Evolutionary conservation across 345 rosid species (phyloP), one percentile per base, ranked within the genome.

Genomic region (Gossypium bickii): DNA sequence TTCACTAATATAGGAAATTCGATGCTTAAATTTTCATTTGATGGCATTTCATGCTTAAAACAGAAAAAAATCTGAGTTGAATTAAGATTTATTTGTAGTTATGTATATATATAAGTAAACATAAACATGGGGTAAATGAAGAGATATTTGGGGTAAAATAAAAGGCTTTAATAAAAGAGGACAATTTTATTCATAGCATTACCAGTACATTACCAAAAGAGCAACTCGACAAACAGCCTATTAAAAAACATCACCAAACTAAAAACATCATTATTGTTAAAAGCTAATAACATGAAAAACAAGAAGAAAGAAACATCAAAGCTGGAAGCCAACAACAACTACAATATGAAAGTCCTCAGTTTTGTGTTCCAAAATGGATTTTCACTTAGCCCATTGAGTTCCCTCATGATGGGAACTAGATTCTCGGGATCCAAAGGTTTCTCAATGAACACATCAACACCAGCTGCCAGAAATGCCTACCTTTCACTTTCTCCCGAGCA

Each of bases 381-480:
- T 38, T 74, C 2, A 3, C 8, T 12, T 16, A 38, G 67, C 16
- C 58, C 71, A 47, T 79, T 67, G 1, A 75, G 51, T 25, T 74
- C 77, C 74, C 51, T 67, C 55, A 78, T 58, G 41, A 60, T 68
- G 9, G 57, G 49, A 24, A 61, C 24, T 67, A 79, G 47, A 2
- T 3, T 48, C 20, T 22, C 73, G 0, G 44, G 67, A 2, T 3
- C 12, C 13, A 70, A 29, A 4, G 78, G 82, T 65, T 79, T 79
- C 24, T 69, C 67, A 9, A 47, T 29, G 58, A 64, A 68, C 10
- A 7, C 53, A 16, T 64, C 72, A 29, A 55, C 67, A 2, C 76
- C 76, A 4, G 78, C 75, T 15, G 60, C 76, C 2, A 79, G 67
- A 75, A 75, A 63, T 17, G 48, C 72, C 13, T 6, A 44, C 58